Base-by-base conservation (phyloP, 495 filamentous ascomycete genomes). In the Hypomontagnella monticulosa region DNA sequence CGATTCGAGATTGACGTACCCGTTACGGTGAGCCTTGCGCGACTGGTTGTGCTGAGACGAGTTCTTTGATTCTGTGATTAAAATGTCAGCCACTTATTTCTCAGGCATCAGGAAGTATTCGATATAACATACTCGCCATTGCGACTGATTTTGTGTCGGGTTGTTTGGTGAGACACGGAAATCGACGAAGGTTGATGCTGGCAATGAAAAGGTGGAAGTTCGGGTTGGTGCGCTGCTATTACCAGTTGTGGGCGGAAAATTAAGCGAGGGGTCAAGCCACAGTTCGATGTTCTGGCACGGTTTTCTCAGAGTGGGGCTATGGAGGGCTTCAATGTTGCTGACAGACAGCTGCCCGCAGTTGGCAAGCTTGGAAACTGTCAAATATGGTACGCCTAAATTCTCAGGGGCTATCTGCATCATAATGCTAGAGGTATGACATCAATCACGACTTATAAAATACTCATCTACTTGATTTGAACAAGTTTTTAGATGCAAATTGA, bases 11-110 rank as follows among this genome's bases (percentile, higher is more conserved):
- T 66, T 40, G 37, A 70, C 87, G 74, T 89, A 98, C 95, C 93
- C 95, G 86, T 97, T 97, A 78, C 87, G 87, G 89, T 97, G 93
- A 81, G 91, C 91, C 89, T 99, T 99, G 85, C 91, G 90, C 78
- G 83, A 87, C 86, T 91, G 89, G 83, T 98, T 97, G 85, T 97
- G 93, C 87, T 97, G 93, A 69, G 93, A 97, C 80, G 92, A 93
- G 87, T 97, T 97, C 91, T 97, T 97, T 62, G 93, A 97, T 87
- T 97, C 92, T 96, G 76, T 36, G 41, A 58, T 51, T 38, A 60
- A 52, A 58, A 57, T 32, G 34, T 55, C 12, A 40, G 42, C 11
- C 34, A 23, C 0, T 9, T 56, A 16, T 42, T 34, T 55, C 23
- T 41, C 10, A 14, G 20, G 27, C 4, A 44, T 37, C 6, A 27